phyloP scores from a whole-genome alignment of 768 basidiomycete species.

The Cubamyces lactineus region DNA sequence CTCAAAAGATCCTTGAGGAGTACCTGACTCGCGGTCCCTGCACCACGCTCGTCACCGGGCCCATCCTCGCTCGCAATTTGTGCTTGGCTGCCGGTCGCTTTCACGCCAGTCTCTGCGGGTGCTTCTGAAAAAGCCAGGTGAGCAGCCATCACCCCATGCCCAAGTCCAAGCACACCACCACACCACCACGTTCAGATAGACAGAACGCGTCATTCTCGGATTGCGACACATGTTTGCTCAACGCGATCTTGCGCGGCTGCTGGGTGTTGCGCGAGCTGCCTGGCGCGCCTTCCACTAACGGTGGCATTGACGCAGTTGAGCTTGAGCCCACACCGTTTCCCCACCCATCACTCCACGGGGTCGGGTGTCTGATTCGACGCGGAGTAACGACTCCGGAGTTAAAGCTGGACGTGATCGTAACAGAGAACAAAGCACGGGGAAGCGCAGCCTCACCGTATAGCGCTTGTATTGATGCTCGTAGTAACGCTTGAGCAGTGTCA shows the following conservation, averaged over 20 bases:
- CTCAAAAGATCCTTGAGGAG: constrained; percentile 66
- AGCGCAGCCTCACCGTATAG: too few relatives aligned
- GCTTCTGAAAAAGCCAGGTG: constrained; percentile 43
- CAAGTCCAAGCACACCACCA: too few relatives aligned
- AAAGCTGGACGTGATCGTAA: too few relatives aligned
- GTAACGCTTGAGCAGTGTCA: too few relatives aligned
- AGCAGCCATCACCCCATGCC: neutral
- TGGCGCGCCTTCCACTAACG: constrained; percentile 58
- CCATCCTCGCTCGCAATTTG: constrained; percentile 55
- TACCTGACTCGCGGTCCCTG: constrained; percentile 83
- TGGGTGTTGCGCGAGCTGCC: constrained; percentile 34
- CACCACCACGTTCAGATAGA: too few relatives aligned
- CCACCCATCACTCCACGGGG: constrained; percentile 85
- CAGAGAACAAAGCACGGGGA: too few relatives aligned
- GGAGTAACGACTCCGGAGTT: too few relatives aligned
- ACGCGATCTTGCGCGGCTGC: constrained; percentile 61
- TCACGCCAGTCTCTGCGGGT: constrained; percentile 58
- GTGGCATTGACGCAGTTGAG: constrained; percentile 72
- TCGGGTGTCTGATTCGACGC: too few relatives aligned
- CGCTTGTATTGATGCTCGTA: too few relatives aligned
- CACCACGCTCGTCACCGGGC: constrained; percentile 15
- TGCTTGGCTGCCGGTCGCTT: constrained; percentile 37
- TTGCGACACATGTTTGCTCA: constrained; percentile 62
- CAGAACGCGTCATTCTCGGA: constrained; percentile 39
- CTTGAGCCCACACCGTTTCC: constrained; percentile 69